Conservation (phyloP, 148 eudicot species). For the Beta vulgaris region DNA sequence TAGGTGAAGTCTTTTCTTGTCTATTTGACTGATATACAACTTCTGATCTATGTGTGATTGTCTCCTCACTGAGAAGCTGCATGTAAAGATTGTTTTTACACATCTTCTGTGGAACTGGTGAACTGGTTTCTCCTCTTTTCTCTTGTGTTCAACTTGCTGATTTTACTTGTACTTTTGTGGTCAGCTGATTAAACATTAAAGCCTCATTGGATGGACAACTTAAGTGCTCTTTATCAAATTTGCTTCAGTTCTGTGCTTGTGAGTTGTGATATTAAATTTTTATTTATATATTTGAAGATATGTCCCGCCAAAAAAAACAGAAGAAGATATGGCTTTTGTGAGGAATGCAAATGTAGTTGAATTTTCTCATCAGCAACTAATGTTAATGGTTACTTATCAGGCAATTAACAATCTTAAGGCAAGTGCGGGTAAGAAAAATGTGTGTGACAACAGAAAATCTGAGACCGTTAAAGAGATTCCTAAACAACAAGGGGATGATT, state of each 20-base stretch:
- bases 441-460: constrained; percentile 43
- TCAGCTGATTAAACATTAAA: not conserved
- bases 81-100: too few species aligned
- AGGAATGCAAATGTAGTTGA: not conserved
- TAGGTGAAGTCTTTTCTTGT: not conserved
- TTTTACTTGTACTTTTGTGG: not conserved
- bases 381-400: constrained; percentile 34
- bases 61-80: too few species aligned
- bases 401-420: constrained; percentile 73
- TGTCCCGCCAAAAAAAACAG: too few species aligned
- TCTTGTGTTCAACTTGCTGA: not conserved
- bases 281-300: not conserved
- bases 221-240: not conserved
- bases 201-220: not conserved
- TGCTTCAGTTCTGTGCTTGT: not conserved
- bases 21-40: not conserved
- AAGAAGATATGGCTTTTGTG: not conserved
- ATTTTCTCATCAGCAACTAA: constrained; percentile 7
- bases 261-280: too few species aligned
- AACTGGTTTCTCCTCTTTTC: not conserved
- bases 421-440: constrained; percentile 52
- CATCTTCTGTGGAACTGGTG: not conserved
- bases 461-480: constrained; percentile 39
- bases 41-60: too few species aligned
- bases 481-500: constrained; percentile 34